Percentiles rank a stretch among this genome's conserved stretches.
Evolutionary conservation across 1,284 basidiomycete genomes (phyloP).

Genomic region (Naganishia sp.): DNA sequence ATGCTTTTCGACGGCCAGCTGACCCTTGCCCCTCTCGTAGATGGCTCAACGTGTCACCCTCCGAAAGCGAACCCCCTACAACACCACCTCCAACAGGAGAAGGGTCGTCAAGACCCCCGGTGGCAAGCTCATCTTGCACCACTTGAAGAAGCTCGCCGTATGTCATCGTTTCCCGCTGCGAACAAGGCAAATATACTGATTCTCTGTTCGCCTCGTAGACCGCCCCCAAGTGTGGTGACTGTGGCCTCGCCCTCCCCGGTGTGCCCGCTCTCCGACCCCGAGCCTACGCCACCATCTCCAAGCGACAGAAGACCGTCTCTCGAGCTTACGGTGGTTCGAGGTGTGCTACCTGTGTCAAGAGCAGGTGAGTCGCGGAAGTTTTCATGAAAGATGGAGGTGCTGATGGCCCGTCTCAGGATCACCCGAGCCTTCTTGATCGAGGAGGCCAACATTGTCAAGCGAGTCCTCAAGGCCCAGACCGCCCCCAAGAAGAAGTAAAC

Average conservation of each 20-base stretch:
- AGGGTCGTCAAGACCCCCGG: conserved; percentile 93
- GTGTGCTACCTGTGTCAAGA: conserved; percentile 88
- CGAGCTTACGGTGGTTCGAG: conserved; percentile 93
- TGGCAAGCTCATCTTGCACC: conserved; percentile 56
- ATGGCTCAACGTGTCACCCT: conserved; percentile 99
- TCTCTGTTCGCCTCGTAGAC: conserved; percentile 39
- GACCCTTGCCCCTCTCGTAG: conserved; percentile 1
- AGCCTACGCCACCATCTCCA: conserved; percentile 88
- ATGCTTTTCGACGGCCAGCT: neutral
- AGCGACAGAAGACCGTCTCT: conserved; percentile 90
- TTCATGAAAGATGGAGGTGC: neutral
- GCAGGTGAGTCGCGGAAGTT: conserved; percentile 64
- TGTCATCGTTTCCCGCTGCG: conserved; percentile 34
- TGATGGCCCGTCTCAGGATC: conserved; percentile 62
- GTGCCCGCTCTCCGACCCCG: conserved; percentile 91
- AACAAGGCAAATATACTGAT: neutral
- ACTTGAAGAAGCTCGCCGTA: conserved; percentile 57
- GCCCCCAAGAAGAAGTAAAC: conserved; percentile 52
- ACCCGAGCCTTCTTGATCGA: conserved; percentile 98
- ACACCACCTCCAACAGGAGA: conserved; percentile 95
- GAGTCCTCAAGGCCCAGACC: conserved; percentile 84
- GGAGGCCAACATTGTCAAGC: conserved; percentile 99
- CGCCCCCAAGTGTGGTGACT: conserved; percentile 96
- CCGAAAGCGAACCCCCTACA: conserved; percentile 98
- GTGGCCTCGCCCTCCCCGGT: conserved; percentile 84